Base-by-base conservation (phyloP, 352 stramenopile species). In the Phytophthora capsici region DNA sequence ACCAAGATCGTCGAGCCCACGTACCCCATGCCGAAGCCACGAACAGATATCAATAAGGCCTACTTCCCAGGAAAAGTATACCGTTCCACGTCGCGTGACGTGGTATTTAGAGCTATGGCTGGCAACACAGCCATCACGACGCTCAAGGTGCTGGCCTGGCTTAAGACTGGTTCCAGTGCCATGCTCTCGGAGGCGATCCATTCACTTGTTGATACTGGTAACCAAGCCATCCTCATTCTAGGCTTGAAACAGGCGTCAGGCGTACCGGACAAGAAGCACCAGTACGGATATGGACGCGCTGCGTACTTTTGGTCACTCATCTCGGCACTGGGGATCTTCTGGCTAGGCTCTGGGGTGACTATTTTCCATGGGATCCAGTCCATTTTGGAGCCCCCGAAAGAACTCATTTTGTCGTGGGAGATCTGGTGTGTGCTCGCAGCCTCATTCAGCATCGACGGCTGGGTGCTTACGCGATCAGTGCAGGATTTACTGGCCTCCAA, bases 291-390 rank as follows among this genome's bases (percentile, higher is more conserved):
- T 75, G 97, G 96, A 28, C 98, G 97, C 58, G 93, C 88, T 7
- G 91, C 98, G 45, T 99, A 99, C 85, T 99, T 99, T 76, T 99
- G 97, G 97, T 98, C 94, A 61, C 84, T 99, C 20, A 98, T 99
- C 19, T 98, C 90, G 8, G 97, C 97, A 43, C 76, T 99, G n/a
- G 97, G 97, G 10, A 99, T 98, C 30, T 99, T 99, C 57, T 99
- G 97, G 86, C 77, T 98, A 28, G 97, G 97, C 28, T 95, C 96
- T 10, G 97, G 96, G 43, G 91, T 99, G 17, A 98, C 91, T 34
- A 91, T 99, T 73, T 95, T 91, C 2, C 93, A 99, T 70, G 93
- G 95, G 36, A 60, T 91, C 70, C 69, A 96, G 91, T 86, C 89
- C 78, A 65, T 94, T 53, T 22, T 97, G 40, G 77, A 82, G 32